phyloP scores from a whole-genome alignment of 2,329 filamentous ascomycete species.

The Magnaporthiopsis incrustans region DNA sequence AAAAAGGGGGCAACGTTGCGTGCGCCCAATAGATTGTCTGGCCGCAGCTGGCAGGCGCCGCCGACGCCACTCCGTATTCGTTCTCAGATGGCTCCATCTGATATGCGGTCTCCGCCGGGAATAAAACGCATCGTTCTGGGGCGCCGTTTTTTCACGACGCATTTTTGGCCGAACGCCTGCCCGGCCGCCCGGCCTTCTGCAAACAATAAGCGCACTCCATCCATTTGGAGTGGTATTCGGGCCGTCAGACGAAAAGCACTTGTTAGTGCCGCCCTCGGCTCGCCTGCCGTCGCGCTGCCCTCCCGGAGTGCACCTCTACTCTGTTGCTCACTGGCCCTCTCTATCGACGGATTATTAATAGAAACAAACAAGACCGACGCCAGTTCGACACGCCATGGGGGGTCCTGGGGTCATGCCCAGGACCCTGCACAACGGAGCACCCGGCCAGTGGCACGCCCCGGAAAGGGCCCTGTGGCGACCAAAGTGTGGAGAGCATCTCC shows the following conservation, averaged over 20 bases:
- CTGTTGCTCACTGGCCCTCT: not conserved
- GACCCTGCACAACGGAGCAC: not conserved
- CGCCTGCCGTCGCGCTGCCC: too few species aligned
- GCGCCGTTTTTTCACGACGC: not conserved
- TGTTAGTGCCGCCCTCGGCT: too few species aligned
- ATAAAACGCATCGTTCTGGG: not conserved
- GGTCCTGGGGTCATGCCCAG: not conserved
- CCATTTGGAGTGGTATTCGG: constrained; percentile 2
- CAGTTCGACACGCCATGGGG: not conserved
- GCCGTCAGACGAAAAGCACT: not conserved
- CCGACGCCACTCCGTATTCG: not conserved
- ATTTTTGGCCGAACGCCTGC: not conserved
- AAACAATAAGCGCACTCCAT: too few species aligned
- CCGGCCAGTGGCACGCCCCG: not conserved
- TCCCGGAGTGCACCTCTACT: not conserved
- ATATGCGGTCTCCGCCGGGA: too few species aligned
- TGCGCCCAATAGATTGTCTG: not conserved
- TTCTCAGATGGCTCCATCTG: too few species aligned
- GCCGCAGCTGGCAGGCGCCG: not conserved
- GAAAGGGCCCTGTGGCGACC: not conserved
- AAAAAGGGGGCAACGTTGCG: not conserved
- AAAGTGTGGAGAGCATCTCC: not conserved
- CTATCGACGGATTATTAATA: not conserved
- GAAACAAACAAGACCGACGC: not conserved
- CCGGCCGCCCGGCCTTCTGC: too few species aligned